These are phyloP conservation scores for Forsythia suspensa DNA, from an alignment of 257 asterid genomes.

Conservation along the genomic window DNA sequence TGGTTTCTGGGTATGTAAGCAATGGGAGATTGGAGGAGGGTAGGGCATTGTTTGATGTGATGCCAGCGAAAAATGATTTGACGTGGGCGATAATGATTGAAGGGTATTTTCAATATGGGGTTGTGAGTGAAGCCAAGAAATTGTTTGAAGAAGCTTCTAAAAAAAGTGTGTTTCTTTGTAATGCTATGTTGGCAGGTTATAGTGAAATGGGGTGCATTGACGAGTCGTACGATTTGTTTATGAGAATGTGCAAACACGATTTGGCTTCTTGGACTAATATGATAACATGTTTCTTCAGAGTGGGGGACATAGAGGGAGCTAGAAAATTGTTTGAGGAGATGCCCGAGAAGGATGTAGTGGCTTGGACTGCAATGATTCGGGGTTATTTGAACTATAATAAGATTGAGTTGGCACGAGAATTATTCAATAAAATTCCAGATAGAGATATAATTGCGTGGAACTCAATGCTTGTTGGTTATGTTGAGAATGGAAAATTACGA, in stretches of 20 bases:
- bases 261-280: constrained; percentile 80
- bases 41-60: constrained; percentile 44
- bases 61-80: constrained; percentile 55
- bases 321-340: constrained; percentile 55
- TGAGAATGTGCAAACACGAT: constrained; percentile 43
- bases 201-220: constrained; percentile 30
- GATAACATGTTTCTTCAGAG: constrained; percentile 54
- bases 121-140: constrained; percentile 52
- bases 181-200: constrained; percentile 62
- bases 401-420: constrained; percentile 45
- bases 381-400: constrained; percentile 57
- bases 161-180: constrained; percentile 42
- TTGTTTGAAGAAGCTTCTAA: constrained; percentile 46
- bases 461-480: constrained; percentile 58
- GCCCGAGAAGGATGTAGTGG: constrained; percentile 69
- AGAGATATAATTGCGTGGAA: constrained; percentile 76
- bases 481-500: constrained; percentile 37
- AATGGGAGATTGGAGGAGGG: constrained; percentile 52
- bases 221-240: constrained; percentile 42
- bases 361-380: constrained; percentile 79
- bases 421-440: constrained; percentile 58
- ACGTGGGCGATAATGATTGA: constrained; percentile 50
- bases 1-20: constrained; percentile 68
- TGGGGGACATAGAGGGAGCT: constrained; percentile 57
- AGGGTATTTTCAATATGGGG: constrained; percentile 49